Evolutionary conservation across 352 stramenopile species (phyloP).

Genomic region (Globisporangium sylvaticum): DNA sequence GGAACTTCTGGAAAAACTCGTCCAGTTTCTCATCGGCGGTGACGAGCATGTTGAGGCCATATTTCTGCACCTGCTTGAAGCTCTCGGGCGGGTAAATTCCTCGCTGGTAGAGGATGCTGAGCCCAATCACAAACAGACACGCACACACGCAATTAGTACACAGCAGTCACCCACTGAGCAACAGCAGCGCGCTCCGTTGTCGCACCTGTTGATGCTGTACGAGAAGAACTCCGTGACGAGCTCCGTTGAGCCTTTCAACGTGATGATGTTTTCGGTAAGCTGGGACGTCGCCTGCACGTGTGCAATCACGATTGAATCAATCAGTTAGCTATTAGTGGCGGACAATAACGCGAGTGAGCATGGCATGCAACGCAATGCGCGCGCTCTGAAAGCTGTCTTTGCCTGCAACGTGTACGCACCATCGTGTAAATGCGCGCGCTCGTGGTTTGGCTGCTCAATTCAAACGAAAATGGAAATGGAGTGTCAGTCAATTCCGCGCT

Average conservation of each 20-base stretch:
- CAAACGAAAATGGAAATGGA: conserved; percentile 9
- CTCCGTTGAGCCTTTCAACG: conserved; percentile 97
- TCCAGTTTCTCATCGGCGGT: conserved; percentile 95
- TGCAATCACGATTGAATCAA: not conserved
- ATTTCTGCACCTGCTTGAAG: conserved; percentile 97
- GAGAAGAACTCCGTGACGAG: conserved; percentile 99
- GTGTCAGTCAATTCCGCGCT: not conserved
- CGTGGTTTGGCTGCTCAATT: not conserved
- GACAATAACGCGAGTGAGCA: not conserved
- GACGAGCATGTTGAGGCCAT: conserved; percentile 98
- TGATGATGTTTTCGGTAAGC: conserved; percentile 93
- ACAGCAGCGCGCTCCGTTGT: not conserved
- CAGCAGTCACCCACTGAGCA: not conserved
- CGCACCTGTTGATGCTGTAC: conserved; percentile 96
- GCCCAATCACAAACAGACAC: not conserved
- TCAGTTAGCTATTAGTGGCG: not conserved
- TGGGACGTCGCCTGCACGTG: conserved; percentile 53
- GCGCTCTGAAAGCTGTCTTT: not conserved
- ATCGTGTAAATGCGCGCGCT: not conserved
- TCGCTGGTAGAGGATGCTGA: conserved; percentile 92
- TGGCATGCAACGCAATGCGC: not conserved
- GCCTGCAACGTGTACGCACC: not conserved
- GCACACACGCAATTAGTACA: conserved; percentile 9
- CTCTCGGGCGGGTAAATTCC: conserved; percentile 99
- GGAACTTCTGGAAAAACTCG: conserved; percentile 94